These are phyloP conservation scores for Amphirosellinia nigrospora DNA, from an alignment of 495 filamentous ascomycete species.

Conservation along the genomic window DNA sequence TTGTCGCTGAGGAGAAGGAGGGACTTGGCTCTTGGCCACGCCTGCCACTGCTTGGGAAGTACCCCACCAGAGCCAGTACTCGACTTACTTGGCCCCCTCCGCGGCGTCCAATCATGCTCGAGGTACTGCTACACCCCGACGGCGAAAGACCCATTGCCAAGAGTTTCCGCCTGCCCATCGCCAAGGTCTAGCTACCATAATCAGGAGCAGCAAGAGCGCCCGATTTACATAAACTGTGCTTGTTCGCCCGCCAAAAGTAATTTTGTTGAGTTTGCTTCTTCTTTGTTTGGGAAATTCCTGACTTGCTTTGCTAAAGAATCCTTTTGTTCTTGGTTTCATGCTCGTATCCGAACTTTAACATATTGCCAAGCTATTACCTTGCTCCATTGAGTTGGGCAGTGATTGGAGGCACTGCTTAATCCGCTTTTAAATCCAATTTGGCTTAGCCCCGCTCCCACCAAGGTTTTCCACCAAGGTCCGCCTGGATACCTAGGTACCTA, in stretches of 20 bases:
- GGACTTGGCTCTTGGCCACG: constrained; percentile 31
- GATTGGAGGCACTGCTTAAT: constrained; percentile 11
- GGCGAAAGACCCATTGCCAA: constrained; percentile 46
- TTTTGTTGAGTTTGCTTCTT: constrained; percentile 24
- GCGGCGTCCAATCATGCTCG: constrained; percentile 31
- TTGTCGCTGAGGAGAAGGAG: constrained; percentile 38
- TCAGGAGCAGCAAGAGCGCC: constrained; percentile 53
- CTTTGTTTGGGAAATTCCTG: constrained; percentile 31
- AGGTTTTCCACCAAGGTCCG: no score
- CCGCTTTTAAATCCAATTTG: constrained; percentile 14
- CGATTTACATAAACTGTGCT: constrained; percentile 49
- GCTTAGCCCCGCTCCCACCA: constrained; percentile 15
- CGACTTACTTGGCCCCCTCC: constrained; percentile 33
- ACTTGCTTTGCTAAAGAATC: not conserved
- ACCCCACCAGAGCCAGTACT: constrained; percentile 33
- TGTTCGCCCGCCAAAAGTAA: constrained; percentile 34
- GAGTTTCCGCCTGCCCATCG: constrained; percentile 54
- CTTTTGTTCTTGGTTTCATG: not conserved
- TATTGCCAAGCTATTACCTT: constrained; percentile 24
- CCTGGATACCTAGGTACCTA: no score
- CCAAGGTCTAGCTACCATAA: constrained; percentile 50
- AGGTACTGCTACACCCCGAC: constrained; percentile 34
- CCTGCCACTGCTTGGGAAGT: constrained; percentile 20
- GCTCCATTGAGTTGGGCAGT: constrained; percentile 23
- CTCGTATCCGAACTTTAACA: not conserved